Evolutionary conservation across 208 protist species (phyloP).

Genomic region (Acanthamoeba rhysodes): DNA sequence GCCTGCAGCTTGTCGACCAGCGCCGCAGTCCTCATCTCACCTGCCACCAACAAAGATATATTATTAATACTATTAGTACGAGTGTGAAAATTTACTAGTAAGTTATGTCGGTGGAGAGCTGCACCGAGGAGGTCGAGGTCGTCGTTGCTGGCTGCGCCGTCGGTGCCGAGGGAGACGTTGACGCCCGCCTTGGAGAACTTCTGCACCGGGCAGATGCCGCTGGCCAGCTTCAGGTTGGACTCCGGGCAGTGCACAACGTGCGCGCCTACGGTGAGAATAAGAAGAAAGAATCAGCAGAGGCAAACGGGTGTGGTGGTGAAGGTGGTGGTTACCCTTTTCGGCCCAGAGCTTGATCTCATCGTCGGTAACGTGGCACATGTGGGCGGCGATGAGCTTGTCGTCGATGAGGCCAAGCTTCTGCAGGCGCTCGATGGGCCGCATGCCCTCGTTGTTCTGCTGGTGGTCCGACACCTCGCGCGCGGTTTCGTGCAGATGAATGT

Average conservation of each 20-base stretch:
- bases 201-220: constrained; percentile 80
- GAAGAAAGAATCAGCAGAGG: too few relatives aligned
- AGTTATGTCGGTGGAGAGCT: too few relatives aligned
- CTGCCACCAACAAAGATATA: neutral
- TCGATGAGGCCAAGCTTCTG: constrained; percentile 48
- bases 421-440: constrained; percentile 70
- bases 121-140: constrained; percentile 81
- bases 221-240: constrained; percentile 87
- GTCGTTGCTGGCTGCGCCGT: constrained; percentile 82
- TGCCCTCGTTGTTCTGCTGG: neutral
- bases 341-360: constrained; percentile 79
- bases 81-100: too few relatives aligned
- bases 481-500: constrained; percentile 89
- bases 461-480: constrained; percentile 77
- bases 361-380: constrained; percentile 84
- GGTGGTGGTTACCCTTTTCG: neutral
- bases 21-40: constrained; percentile 81
- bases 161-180: constrained; percentile 86
- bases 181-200: constrained; percentile 78
- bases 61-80: too few relatives aligned
- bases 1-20: constrained; percentile 78
- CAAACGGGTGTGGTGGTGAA: too few relatives aligned
- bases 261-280: neutral
- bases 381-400: constrained; percentile 81
- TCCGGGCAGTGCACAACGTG: constrained; percentile 87